Evolutionary conservation across 805 yeast species (phyloP), one percentile per base, ranked within the genome.

Genomic region (Metschnikowia kofuensis): DNA sequence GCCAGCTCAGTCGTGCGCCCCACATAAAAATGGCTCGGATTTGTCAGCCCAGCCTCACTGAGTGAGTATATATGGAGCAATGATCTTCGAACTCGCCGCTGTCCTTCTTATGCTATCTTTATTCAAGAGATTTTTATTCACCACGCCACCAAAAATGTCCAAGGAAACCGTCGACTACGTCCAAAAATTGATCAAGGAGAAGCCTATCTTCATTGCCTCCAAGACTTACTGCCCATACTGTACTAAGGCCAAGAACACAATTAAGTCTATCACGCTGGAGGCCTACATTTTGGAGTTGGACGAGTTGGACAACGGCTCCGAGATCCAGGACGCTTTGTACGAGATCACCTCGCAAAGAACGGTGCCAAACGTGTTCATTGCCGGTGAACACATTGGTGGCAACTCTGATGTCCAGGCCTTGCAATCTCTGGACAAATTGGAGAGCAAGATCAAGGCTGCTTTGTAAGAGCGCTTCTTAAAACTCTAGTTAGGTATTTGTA

Each of bases 361-460:
- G 36, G 98, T 92, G 53, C 99, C 99, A 54, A 90, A 87, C 67
- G 79, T 92, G 59, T 92, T 86, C 74, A 89, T 92, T 66, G 83
- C 77, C 42, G 97, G 96, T 52, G 79, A 91, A 71, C 97, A 90
- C 75, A 82, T 92, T 62, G 99, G 99, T 52, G 99, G 99, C 53
- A 89, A 90, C 79, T 84, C 91, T 36, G 96, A 89, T 59, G 74
- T 92, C 55, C 96, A 90, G 71, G 75, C 78, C 45, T 78, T 91
- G 66, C 76, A 80, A 57, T 75, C 82, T 26, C 60, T 68, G 40
- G 94, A 86, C 58, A 65, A 83, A 68, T 79, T 89, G 63, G 80
- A 77, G 50, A 44, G 49, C 30, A 57, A 57, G 56, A 57, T 57
- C 54, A 57, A 53, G 54, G 60, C 60, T 48, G 59, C 52, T 36